Evolutionary conservation across 2,329 filamentous ascomycete species (phyloP).

Genomic region (Emergomyces africanus): DNA sequence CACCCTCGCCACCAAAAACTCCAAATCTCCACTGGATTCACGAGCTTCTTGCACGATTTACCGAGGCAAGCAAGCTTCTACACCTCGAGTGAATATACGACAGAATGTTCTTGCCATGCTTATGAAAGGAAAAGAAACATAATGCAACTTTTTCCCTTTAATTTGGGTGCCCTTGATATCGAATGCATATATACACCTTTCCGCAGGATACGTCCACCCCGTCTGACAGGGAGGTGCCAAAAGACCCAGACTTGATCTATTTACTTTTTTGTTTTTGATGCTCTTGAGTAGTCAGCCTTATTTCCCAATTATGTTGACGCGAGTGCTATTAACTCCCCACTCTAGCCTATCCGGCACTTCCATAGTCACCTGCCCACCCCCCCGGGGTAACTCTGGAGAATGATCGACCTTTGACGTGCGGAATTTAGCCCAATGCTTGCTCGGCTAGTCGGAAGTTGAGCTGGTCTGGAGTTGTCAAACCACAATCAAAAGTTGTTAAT

Average conservation of each 20-base stretch:
- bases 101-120: not conserved
- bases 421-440: too few relatives aligned
- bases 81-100: not conserved
- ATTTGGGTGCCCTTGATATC: too few relatives aligned
- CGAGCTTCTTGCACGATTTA: not conserved
- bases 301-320: not conserved
- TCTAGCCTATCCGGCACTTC: not conserved
- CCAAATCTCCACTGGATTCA: not conserved
- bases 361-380: not conserved
- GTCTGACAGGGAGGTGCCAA: not conserved
- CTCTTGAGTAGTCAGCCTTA: not conserved
- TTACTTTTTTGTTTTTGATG: not conserved
- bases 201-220: too few relatives aligned
- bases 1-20: not conserved
- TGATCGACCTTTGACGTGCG: not conserved
- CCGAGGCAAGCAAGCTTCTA: not conserved
- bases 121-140: not conserved
- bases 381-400: not conserved
- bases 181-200: not conserved
- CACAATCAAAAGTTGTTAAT: not conserved
- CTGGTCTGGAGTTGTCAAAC: not conserved
- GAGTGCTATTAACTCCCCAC: not conserved
- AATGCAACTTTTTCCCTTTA: too few relatives aligned
- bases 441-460: not conserved
- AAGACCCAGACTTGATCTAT: not conserved